Evolutionary conservation across 345 rosid species (phyloP).

Genomic region (Hibiscus trionum): DNA sequence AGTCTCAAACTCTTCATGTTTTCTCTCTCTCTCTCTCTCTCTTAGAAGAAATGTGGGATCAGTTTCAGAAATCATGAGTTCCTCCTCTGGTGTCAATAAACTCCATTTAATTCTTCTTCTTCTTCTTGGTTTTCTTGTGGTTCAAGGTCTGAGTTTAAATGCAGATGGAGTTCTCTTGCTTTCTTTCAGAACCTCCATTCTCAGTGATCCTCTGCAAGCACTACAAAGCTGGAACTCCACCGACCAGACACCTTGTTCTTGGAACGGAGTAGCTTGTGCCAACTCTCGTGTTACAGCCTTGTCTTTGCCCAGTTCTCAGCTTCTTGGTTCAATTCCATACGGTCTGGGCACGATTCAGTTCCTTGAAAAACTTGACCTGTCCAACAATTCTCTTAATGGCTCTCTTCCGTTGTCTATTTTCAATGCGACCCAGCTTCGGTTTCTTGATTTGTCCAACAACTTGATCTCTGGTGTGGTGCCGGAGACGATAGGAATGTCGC

Average conservation of each 20-base stretch:
- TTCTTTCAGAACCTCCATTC: constrained; percentile 62
- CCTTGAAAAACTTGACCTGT: constrained; percentile 61
- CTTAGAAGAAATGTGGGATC: constrained; percentile 32
- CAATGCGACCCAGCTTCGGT: constrained; percentile 45
- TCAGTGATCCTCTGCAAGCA: constrained; percentile 55
- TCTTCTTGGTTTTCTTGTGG: constrained; percentile 1
- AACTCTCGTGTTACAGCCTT: constrained; percentile 45
- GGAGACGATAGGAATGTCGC: constrained; percentile 32
- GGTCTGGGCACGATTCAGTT: constrained; percentile 46
- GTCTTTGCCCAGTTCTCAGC: constrained; percentile 57
- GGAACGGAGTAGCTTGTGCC: constrained; percentile 71
- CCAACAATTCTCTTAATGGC: constrained; percentile 76
- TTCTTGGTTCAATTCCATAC: constrained; percentile 66
- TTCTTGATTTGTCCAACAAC: constrained; percentile 72
- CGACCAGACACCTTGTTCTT: constrained; percentile 67
- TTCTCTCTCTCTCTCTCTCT: not conserved
- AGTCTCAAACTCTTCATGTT: not conserved
- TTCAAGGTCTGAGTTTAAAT: constrained; percentile 36
- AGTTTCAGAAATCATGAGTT: constrained; percentile 37
- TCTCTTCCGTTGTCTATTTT: constrained; percentile 58
- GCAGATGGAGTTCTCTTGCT: constrained; percentile 72
- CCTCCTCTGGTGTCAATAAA: constrained; percentile 15
- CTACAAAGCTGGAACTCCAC: constrained; percentile 51
- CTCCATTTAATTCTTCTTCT: constrained; percentile 23
- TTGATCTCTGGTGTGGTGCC: constrained; percentile 59